Evolutionary conservation across 2,329 filamentous ascomycete species (phyloP), one percentile per base, ranked within the genome.

Genomic region (Bisporella sp.): DNA sequence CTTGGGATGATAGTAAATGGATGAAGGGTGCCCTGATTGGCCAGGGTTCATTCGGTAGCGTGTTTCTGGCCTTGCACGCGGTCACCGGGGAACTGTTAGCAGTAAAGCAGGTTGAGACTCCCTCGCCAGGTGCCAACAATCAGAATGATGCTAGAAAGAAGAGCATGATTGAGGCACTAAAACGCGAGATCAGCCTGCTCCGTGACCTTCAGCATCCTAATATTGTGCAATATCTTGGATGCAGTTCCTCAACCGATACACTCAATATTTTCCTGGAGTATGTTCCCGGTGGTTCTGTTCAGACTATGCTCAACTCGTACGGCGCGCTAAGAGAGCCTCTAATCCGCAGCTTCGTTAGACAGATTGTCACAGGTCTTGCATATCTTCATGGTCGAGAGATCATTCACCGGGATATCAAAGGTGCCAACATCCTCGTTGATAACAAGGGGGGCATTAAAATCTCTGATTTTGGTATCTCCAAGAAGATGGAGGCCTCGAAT

Each of bases 191-290:
- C 66, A 87, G 87, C 55, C 81, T 99, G 47, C 78, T 99, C 40
- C 88, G 93, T 57, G 93, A 96, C 59, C 82, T 99, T 46, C 90
- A 95, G 64, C 93, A 99, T 64, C 82, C 89, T 50, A 97, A 99
- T 67, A 97, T 99, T 65, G 93, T 99, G 67, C 93, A 96, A 67
- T 99, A 99, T 66, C 82, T 99, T 6, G 93, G 93, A 53, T 96
- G 91, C 60, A 92, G 91, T 63, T 92, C 89, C 6, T 93, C 95
- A 55, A 82, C 89, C 13, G 85, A 91, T 49, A 85, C 92, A 67
- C 82, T 99, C 62, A 99, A 99, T 73, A 99, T 99, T 86, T 99
- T 99, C 82, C 83, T 99, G 65, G 93, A 99, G 70, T 99, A 99
- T 68, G 93, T 99, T 32, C 89, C 93, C 12, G 93, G 93, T 69